A percentile compares a stretch with the other conserved stretches of the same genome.
Evolutionary conservation across 2,329 filamentous ascomycete species (phyloP).

Genomic region (Penicillium griseofulvum): DNA sequence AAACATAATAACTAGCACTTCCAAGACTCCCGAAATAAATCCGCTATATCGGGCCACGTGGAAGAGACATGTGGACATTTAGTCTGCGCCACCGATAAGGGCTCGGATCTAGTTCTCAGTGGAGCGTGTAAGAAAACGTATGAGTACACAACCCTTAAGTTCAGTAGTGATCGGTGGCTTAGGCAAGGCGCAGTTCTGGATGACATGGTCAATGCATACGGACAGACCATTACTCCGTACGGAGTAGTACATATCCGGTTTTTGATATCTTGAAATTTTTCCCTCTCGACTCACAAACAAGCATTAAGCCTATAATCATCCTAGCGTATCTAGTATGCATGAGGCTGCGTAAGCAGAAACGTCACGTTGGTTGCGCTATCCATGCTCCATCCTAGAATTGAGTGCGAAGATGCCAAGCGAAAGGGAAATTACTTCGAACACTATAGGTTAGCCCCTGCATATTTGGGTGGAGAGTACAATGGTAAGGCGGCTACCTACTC

Average conservation of each 20-base stretch:
- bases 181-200: background rate
- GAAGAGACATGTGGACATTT: background rate
- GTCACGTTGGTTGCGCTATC: constrained; percentile 14
- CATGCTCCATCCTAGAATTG: constrained; percentile 2
- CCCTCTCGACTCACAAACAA: background rate
- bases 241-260: background rate
- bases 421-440: constrained; percentile 7
- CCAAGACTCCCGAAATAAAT: background rate
- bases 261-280: too few species aligned
- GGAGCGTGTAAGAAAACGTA: background rate
- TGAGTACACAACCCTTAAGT: background rate
- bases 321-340: background rate
- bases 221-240: background rate
- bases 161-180: background rate
- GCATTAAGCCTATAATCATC: background rate
- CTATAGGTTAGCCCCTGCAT: constrained; percentile 21
- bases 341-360: constrained; percentile 24
- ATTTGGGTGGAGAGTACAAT: constrained; percentile 2
- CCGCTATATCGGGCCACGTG: background rate
- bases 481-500: background rate
- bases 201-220: background rate
- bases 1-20: background rate
- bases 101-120: background rate
- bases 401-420: constrained; percentile 5
- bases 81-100: background rate